These are phyloP conservation scores for Chrysosporium keratinophilum DNA, from an alignment of 2,329 filamentous ascomycete species.

Conservation along the genomic window DNA sequence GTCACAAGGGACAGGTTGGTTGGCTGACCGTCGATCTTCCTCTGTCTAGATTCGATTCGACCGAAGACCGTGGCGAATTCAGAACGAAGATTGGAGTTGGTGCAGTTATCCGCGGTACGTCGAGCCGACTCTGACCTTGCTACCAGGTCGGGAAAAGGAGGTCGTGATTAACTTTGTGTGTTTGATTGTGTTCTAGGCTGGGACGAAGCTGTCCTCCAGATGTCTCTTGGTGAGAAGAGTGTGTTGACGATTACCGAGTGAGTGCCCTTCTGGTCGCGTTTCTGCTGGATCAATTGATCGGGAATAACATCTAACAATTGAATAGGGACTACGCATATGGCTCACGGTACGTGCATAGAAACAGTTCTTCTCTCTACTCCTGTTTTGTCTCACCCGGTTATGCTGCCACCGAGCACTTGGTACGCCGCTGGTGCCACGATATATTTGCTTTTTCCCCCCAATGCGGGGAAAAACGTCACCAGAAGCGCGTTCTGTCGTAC, in stretches of 20 bases:
- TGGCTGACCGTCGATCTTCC: conserved; percentile 9
- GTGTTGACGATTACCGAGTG: conserved; percentile 71
- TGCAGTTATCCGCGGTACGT: conserved; percentile 71
- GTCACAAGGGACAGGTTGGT: neutral
- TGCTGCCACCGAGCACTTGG: neutral
- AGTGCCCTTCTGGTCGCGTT: conserved; percentile 20
- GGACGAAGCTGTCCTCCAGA: conserved; percentile 74
- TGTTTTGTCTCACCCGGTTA: neutral
- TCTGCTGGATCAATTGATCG: neutral
- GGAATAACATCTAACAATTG: neutral
- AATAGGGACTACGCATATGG: conserved; percentile 35
- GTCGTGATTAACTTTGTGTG: neutral
- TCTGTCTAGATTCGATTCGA: conserved; percentile 70
- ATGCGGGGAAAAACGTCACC: neutral
- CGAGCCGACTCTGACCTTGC: neutral
- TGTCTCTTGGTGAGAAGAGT: conserved; percentile 86
- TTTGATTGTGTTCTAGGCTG: conserved; percentile 46
- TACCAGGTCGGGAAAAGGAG: neutral
- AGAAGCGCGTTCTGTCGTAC: neutral
- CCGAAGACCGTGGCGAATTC: conserved; percentile 62
- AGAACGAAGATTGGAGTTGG: conserved; percentile 68
- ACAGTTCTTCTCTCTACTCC: neutral
- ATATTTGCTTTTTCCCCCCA: neutral
- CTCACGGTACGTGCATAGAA: conserved; percentile 25
- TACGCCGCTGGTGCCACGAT: neutral